Percentiles rank a stretch among this genome's conserved stretches.
Evolutionary conservation across 257 asterid genomes (phyloP).

Genomic region (Petrea volubilis): DNA sequence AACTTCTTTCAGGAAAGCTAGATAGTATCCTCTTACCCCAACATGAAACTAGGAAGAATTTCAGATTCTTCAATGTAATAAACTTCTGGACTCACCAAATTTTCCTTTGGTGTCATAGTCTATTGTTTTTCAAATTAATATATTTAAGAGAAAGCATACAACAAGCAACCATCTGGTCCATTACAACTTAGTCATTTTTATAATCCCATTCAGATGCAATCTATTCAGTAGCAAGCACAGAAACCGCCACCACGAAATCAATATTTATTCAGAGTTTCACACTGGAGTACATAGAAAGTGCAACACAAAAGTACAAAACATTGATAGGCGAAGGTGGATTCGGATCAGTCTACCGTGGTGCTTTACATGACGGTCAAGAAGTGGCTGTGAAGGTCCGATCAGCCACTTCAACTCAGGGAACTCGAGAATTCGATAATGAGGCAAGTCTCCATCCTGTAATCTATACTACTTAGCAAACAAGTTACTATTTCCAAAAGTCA

Average conservation of each 20-base stretch:
- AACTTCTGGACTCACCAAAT: neutral
- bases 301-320: constrained; percentile 69
- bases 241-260: constrained; percentile 43
- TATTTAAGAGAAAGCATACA: neutral
- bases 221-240: constrained; percentile 66
- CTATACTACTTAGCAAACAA: neutral
- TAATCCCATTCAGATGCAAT: constrained; percentile 57
- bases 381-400: constrained; percentile 94
- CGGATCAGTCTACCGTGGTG: constrained; percentile 82
- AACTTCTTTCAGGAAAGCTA: neutral
- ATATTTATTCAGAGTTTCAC: constrained; percentile 59
- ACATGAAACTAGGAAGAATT: neutral
- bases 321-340: constrained; percentile 94
- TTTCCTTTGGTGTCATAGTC: neutral
- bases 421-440: constrained; percentile 86
- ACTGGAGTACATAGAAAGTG: constrained; percentile 55
- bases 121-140: neutral
- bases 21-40: neutral
- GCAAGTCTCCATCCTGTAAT: constrained; percentile 32
- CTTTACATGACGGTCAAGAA: constrained; percentile 76
- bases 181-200: neutral
- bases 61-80: neutral
- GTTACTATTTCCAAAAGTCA: neutral
- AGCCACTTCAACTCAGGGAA: constrained; percentile 88
- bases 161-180: neutral